Evolutionary conservation across 2,329 filamentous ascomycete species (phyloP).

Genomic region (Aspergillus oerlinghausenensis): DNA sequence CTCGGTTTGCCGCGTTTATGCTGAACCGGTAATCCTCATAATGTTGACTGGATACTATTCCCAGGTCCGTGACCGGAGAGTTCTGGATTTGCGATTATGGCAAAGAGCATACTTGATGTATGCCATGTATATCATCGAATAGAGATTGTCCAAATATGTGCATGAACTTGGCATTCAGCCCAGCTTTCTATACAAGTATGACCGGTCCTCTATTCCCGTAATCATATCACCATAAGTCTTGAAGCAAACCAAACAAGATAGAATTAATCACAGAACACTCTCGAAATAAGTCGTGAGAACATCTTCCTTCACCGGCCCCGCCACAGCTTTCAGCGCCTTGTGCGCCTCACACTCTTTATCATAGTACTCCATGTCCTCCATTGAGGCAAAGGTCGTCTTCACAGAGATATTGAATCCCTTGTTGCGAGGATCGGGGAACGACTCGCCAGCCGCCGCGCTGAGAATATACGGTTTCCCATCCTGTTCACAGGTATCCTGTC

Average conservation of each 20-base stretch:
- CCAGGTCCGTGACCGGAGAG: background rate
- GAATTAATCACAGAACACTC: conserved; percentile 25
- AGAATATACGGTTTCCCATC: conserved; percentile 68
- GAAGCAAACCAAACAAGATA: background rate
- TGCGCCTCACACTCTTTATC: conserved; percentile 58
- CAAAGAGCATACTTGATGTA: conserved; percentile 15
- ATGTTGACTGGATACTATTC: background rate
- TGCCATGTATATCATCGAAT: conserved; percentile 24
- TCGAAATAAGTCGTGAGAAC: conserved; percentile 36
- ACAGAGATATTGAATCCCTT: conserved; percentile 63
- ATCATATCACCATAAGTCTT: background rate
- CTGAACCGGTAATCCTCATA: background rate
- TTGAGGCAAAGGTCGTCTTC: conserved; percentile 58
- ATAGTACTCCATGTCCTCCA: conserved; percentile 68
- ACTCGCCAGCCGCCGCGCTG: conserved; percentile 50
- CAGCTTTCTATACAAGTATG: background rate
- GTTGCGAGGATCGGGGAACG: conserved; percentile 55
- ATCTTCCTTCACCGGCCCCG: conserved; percentile 30
- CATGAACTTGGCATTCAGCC: background rate
- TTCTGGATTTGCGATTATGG: conserved; percentile 1
- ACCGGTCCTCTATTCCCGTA: background rate
- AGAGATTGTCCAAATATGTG: conserved; percentile 9
- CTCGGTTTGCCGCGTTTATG: background rate
- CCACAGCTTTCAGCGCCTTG: conserved; percentile 41
- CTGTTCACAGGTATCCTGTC: conserved; percentile 35